Evolutionary conservation across 176 grass and related monocot species (phyloP).

Genomic region (Carex littledalei): DNA sequence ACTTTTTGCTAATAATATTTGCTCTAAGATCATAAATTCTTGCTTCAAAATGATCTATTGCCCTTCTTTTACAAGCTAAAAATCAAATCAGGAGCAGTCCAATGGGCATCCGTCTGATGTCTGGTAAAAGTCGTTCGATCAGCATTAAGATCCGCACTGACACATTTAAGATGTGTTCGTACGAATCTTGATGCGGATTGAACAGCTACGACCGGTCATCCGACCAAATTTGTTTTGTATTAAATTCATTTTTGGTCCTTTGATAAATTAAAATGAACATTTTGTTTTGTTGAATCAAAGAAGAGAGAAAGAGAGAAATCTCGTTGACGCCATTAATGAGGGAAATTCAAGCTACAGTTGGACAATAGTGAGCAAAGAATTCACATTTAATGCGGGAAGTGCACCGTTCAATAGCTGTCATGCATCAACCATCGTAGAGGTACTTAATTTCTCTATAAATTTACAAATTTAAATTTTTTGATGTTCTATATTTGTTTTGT

Average conservation of each 20-base stretch:
- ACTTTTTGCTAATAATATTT: not conserved
- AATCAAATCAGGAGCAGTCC: no score
- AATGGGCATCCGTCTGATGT: no score
- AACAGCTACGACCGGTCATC: no score
- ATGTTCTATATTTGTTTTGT: not conserved
- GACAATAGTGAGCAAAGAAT: slow-evolving; percentile 26
- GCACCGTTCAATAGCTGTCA: slow-evolving; percentile 34
- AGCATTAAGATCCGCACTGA: no score
- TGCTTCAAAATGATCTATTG: not conserved
- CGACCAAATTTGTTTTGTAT: not conserved
- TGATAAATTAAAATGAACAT: not conserved
- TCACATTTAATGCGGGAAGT: slow-evolving; percentile 21
- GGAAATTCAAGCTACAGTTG: slow-evolving; percentile 9
- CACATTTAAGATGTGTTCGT: no score
- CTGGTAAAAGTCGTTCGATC: no score
- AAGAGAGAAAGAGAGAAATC: not conserved
- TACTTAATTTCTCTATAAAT: not conserved
- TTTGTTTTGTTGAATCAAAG: slow-evolving; percentile 3
- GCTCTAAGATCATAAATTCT: not conserved
- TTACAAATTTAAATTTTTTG: not conserved
- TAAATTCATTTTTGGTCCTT: not conserved
- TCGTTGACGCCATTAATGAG: slow-evolving; percentile 9
- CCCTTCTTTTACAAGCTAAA: not conserved
- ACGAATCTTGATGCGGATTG: no score
- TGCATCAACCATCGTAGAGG: slow-evolving; percentile 40